Evolutionary conservation across 257 asterid species (phyloP).

Genomic region (Ilex aquifolium): DNA sequence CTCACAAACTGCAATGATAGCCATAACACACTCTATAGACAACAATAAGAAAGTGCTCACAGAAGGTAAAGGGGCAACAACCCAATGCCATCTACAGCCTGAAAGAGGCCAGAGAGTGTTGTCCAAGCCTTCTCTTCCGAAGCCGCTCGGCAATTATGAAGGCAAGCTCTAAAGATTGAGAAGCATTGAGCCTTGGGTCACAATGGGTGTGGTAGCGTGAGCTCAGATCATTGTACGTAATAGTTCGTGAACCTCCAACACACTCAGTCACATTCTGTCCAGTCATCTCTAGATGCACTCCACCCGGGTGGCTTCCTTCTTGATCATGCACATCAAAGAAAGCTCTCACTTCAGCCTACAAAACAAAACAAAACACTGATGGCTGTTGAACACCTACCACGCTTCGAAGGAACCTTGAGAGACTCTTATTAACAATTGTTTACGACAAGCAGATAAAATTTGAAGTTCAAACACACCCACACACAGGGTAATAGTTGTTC

Average conservation of each 20-base stretch:
- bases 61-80: background rate
- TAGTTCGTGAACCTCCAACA: constrained; percentile 60
- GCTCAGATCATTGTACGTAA: constrained; percentile 60
- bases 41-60: too few species aligned
- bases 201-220: constrained; percentile 73
- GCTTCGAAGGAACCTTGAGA: too few species aligned
- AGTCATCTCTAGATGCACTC: constrained; percentile 81
- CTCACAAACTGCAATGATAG: too few species aligned
- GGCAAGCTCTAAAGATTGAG: constrained; percentile 77
- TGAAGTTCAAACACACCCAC: too few species aligned
- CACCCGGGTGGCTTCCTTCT: constrained; percentile 82
- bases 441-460: too few species aligned
- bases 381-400: too few species aligned
- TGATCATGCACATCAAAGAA: constrained; percentile 79
- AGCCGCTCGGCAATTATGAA: constrained; percentile 64
- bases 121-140: constrained; percentile 56
- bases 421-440: too few species aligned
- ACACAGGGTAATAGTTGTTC: too few species aligned
- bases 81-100: constrained; percentile 17
- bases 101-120: constrained; percentile 25
- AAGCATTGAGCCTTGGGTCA: constrained; percentile 72
- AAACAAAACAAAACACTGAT: too few species aligned
- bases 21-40: too few species aligned
- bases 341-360: constrained; percentile 65
- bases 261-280: constrained; percentile 82